Evolutionary conservation across 495 filamentous ascomycete genomes (phyloP).

Genomic region (Astrothelium macrocarpum): DNA sequence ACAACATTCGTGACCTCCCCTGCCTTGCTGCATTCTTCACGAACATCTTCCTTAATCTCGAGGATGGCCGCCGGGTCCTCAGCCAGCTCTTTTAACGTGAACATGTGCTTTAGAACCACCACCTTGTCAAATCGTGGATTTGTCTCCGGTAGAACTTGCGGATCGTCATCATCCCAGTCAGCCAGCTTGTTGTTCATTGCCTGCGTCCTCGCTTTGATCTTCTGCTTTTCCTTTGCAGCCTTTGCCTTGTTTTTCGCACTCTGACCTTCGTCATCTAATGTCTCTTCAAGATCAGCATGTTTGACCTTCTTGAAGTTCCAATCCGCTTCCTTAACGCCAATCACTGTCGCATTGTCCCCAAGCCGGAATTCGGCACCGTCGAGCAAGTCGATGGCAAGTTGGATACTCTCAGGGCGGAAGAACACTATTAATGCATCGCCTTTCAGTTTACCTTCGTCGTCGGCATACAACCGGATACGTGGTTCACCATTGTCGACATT

Average conservation of each 20-base stretch:
- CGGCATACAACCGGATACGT: conserved; percentile 86
- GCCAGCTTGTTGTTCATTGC: conserved; percentile 76
- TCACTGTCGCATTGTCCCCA: conserved; percentile 46
- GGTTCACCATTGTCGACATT: conserved; percentile 77
- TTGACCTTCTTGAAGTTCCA: conserved; percentile 66
- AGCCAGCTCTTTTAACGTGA: conserved; percentile 74
- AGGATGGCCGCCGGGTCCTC: conserved; percentile 74
- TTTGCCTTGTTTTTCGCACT: conserved; percentile 44
- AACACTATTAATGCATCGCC: conserved; percentile 90
- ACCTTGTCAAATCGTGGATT: conserved; percentile 61
- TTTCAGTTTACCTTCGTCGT: conserved; percentile 76
- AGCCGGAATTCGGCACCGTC: conserved; percentile 82
- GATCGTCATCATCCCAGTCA: conserved; percentile 89
- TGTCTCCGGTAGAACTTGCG: conserved; percentile 45
- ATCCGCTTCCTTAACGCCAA: conserved; percentile 79
- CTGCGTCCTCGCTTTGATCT: conserved; percentile 81
- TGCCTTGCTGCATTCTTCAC: conserved; percentile 78
- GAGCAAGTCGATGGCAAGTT: conserved; percentile 79
- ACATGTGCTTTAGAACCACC: conserved; percentile 90
- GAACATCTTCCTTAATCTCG: conserved; percentile 91
- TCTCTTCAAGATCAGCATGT: conserved; percentile 12
- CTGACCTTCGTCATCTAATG: conserved; percentile 41
- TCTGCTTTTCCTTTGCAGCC: conserved; percentile 56
- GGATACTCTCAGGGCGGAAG: conserved; percentile 84
- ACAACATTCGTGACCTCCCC: conserved; percentile 85